These are phyloP conservation scores for Tricholoma matsutake DNA, from an alignment of 768 basidiomycete genomes.

Conservation along the genomic window DNA sequence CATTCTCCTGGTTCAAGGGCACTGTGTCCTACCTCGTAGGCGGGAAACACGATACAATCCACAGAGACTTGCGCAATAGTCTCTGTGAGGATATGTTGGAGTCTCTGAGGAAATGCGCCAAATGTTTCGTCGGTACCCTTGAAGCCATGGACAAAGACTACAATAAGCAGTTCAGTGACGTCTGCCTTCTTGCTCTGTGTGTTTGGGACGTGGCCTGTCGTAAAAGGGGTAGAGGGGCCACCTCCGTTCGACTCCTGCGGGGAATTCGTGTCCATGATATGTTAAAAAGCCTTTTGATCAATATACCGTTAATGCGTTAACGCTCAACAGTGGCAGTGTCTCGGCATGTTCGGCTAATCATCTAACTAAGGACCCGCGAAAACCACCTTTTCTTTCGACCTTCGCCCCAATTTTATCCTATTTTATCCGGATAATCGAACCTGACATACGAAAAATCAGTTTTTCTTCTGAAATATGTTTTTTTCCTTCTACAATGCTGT, in stretches of 20 bases:
- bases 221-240: background rate
- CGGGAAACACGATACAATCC: conserved; percentile 83
- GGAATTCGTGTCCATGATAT: background rate
- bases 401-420: no score
- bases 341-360: no score
- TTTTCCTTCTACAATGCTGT: no score
- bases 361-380: no score
- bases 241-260: background rate
- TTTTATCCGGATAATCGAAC: no score
- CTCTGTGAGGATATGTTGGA: conserved; percentile 73
- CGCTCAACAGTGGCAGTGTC: background rate
- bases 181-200: background rate
- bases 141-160: conserved; percentile 82
- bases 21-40: conserved; percentile 65
- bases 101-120: conserved; percentile 69
- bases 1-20: background rate
- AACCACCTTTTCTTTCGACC: no score
- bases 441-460: no score
- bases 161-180: conserved; percentile 49
- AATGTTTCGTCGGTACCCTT: conserved; percentile 68
- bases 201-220: background rate
- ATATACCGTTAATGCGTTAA: no score
- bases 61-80: conserved; percentile 53
- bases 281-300: no score
- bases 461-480: no score